Base-by-base conservation (phyloP, 1,284 basidiomycete species). In the Cryptococcus hybrid region DNA sequence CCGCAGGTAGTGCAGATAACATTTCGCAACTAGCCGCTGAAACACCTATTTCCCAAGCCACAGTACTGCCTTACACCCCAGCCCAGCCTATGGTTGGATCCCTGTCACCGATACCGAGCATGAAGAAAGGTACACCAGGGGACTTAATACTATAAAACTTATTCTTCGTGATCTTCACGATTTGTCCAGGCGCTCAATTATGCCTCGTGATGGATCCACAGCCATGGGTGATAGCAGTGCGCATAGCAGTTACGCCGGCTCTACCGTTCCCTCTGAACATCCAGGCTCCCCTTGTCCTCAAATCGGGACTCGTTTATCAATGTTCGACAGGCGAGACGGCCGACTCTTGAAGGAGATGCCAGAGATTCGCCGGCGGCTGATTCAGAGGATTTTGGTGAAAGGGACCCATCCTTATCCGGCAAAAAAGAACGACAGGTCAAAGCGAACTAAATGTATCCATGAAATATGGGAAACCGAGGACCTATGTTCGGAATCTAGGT, bases 151-250 rank as follows among this genome's bases (percentile, higher is more conserved):
- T 9, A 85, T 99, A 43, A 93, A 98, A 88, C 88, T 89, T 13
- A 98, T 98, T 77, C 83, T 99, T 18, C 87, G 87, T 68, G 95
- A 99, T 70, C 88, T 99, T 83, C 88, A 94, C 70, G 94, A 97
- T 71, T 82, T 99, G 38, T 78, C 75, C 58, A 64, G 76, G 36
- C 71, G 74, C 0, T 59, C 69, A 1, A 59, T 71, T 12, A 70
- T 73, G 56, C 67, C 72, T 2, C 73, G 74, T 52, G 73, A 73
- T 6, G 72, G 73, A 1, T 75, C 75, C 47, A 75, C 74, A 60
- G 69, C 75, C 9, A 58, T 74, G 11, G 39, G 51, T 7, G 51
- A 57, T 18, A 43, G 47, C 4, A 56, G 58, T 36, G 46, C 55
- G 2, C 58, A 62, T 24, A 53, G 58, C 18, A 58, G 56, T 39